Base-by-base conservation (phyloP, 768 basidiomycete species). In the Phaffia australis region DNA sequence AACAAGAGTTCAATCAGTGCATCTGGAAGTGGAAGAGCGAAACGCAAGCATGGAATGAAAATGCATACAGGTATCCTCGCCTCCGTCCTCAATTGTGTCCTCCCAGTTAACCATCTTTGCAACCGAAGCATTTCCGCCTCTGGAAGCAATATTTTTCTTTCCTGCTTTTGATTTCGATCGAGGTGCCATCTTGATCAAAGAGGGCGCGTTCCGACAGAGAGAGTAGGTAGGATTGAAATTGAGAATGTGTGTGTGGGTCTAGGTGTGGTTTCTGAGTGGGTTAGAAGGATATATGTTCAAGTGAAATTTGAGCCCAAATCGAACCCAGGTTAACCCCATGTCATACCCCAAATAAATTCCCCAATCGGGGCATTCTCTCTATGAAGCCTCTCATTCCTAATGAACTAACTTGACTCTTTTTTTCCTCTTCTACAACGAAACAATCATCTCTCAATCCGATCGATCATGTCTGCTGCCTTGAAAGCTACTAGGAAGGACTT, bases 11-110 rank as follows among this genome's bases (percentile, higher is more conserved):
- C 16, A 46, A 49, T n/a, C 7, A 32, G 14, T n/a, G 6, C 30
- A 35, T 21, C n/a, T 29, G 61, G 52, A 42, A 19, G 3, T 23
- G 42, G 23, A 54, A 19, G n/a, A 21, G n/a, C 25, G 9, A 23
- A 21, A 27, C 14, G 46, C 11, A 30, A 42, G 52, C 16, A 15
- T n/a, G 30, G n/a, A 63, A 15, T 8, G 23, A 49, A 42, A 46
- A 48, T 55, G 46, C 42, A 29, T 18, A 67, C 65, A 67, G n/a
- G 55, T 55, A 30, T 67, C 65, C 58, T 60, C 60, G 51, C 65
- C 65, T n/a, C 65, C 65, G 15, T 52, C 27, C 47, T 67, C 65
- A 32, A 67, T 46, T 1, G 65, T 67, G 60, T 56, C 52, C 25
- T 67, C 60, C 46, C 56, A 67, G 42, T 59, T 48, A 25, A 61